These are phyloP conservation scores for Kodamaea leandrae DNA, from an alignment of 805 yeast genomes.

Conservation along the genomic window DNA sequence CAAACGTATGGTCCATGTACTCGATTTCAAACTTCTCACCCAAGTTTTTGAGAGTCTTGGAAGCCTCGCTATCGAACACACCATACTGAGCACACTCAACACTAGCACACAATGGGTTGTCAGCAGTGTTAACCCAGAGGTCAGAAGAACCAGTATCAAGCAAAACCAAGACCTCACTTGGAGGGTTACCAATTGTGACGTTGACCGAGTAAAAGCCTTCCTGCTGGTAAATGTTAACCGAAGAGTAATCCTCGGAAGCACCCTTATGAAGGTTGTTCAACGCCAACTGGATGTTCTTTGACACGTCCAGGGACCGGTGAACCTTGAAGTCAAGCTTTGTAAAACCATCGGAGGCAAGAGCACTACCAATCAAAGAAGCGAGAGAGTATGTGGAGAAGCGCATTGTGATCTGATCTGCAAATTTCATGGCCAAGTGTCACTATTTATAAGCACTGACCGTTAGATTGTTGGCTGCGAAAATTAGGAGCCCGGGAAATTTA, in stretches of 20 bases:
- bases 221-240: conserved; percentile 9
- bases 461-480: neutral
- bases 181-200: conserved; percentile 51
- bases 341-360: conserved; percentile 16
- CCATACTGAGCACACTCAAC: conserved; percentile 20
- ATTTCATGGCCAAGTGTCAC: too few species aligned
- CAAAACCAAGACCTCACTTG: conserved; percentile 51
- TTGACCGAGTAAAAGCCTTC: conserved; percentile 17
- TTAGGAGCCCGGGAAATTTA: neutral
- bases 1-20: conserved; percentile 50
- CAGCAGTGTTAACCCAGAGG: conserved; percentile 52
- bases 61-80: conserved; percentile 16
- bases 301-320: conserved; percentile 16
- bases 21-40: conserved; percentile 29
- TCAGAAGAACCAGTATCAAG: conserved; percentile 78
- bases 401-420: neutral
- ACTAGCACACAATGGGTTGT: conserved; percentile 17
- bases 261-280: neutral
- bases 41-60: conserved; percentile 14
- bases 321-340: conserved; percentile 23
- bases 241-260: neutral
- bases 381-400: neutral
- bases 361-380: neutral
- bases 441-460: neutral
- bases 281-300: conserved; percentile 11